A percentile compares a stretch with the other conserved stretches of the same genome.
These are phyloP conservation scores for Phascolomyces articulosus DNA, from an alignment of 371 early-diverging fungal genomes.

Conservation along the genomic window DNA sequence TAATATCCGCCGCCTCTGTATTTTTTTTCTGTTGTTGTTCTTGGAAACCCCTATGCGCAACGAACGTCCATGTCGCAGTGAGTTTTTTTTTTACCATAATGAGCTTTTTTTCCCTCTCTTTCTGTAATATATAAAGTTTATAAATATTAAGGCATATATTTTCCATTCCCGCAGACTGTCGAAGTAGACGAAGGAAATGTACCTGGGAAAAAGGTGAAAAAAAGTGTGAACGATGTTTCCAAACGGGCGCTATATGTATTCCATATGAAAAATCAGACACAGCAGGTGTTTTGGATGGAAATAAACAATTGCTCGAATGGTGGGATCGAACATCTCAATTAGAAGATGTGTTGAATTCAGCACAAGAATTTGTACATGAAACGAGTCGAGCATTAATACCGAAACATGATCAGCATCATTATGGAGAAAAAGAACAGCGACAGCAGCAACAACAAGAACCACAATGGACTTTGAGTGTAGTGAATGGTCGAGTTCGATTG, in stretches of 20 bases:
- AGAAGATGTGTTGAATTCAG: neutral
- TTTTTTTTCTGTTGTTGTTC: too few relatives aligned
- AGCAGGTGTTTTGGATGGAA: neutral
- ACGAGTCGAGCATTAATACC: neutral
- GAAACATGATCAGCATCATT: neutral
- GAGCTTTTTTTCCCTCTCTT: too few relatives aligned
- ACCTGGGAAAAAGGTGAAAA: neutral
- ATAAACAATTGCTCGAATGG: conserved; percentile 3
- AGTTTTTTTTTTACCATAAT: neutral
- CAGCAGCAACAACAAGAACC: neutral
- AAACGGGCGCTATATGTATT: neutral
- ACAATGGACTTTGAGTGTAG: conserved; percentile 17
- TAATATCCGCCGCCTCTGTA: too few relatives aligned
- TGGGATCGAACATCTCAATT: neutral
- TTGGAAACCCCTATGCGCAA: neutral
- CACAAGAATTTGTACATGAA: neutral
- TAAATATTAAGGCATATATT: too few relatives aligned
- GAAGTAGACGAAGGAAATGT: conserved; percentile 6
- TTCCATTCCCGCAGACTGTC: too few relatives aligned
- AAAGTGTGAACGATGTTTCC: neutral
- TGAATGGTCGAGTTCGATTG: conserved; percentile 13
- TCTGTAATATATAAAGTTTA: too few relatives aligned
- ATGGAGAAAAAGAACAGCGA: neutral
- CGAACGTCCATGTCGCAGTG: neutral
- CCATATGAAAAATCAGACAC: neutral